Evolutionary conservation across 257 asterid genomes (phyloP).

Genomic region (Gentiana macrophylla): DNA sequence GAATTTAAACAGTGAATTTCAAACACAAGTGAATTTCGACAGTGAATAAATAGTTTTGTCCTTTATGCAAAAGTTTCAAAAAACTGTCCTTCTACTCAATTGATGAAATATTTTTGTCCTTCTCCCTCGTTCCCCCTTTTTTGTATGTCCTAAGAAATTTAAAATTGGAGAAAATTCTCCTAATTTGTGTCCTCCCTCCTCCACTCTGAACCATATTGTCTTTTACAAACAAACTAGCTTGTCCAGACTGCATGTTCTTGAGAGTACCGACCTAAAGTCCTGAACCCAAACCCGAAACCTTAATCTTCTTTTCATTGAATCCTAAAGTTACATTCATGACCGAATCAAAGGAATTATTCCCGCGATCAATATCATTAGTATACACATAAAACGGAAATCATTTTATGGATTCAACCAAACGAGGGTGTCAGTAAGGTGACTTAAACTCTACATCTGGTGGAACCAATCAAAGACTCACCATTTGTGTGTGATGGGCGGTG

Average conservation of each 20-base stretch:
- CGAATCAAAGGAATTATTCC: slow-evolving; percentile 31
- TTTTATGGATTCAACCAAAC: slow-evolving; percentile 20
- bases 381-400: slow-evolving; percentile 24
- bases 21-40: too few relatives aligned
- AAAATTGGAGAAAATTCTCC: too few relatives aligned
- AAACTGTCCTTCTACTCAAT: too few relatives aligned
- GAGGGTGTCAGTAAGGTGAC: slow-evolving; percentile 33
- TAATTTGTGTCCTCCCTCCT: slow-evolving; percentile 50
- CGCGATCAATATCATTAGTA: slow-evolving; percentile 33
- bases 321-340: slow-evolving; percentile 49
- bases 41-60: too few relatives aligned
- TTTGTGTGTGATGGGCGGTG: slow-evolving; percentile 7
- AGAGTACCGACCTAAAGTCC: slow-evolving; percentile 25
- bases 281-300: slow-evolving; percentile 12
- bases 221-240: slow-evolving; percentile 43
- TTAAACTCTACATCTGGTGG: slow-evolving; percentile 38
- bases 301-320: slow-evolving; percentile 28
- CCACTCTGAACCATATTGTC: slow-evolving; percentile 43
- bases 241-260: slow-evolving; percentile 45
- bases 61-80: too few relatives aligned
- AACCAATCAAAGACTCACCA: slow-evolving; percentile 29
- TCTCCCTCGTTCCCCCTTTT: too few relatives aligned
- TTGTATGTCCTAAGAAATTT: too few relatives aligned
- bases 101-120: too few relatives aligned
- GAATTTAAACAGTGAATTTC: too few relatives aligned